Base-by-base conservation (phyloP, 1,139 yeast genomes). In the Taphrina betulina region DNA sequence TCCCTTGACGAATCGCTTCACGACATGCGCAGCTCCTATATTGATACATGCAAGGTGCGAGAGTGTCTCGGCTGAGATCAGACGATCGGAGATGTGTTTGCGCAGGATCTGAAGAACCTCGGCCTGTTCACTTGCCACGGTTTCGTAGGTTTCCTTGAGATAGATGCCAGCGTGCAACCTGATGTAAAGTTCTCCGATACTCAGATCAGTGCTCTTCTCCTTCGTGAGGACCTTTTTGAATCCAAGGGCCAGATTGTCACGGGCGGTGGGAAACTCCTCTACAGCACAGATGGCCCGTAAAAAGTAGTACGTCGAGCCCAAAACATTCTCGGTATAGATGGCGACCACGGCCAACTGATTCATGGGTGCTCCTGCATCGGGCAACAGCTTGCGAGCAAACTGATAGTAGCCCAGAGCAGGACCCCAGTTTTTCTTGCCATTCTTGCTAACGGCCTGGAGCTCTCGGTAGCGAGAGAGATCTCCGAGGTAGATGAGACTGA, bases 391-490 rank as follows among this genome's bases (percentile, higher is more conserved):
- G 26, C 56, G 57, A 1, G 65, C 65, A 14, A 63, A 42, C 3
- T 35, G 45, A 45, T 63, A 63, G 45, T 60, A 58, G 23, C 53
- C 57, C 12, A 57, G 14, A 4, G 64, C 63, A 8, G 63, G 59
- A 2, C 60, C 59, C 60, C 61, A 63, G 35, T 61, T 57, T 33
- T 60, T 58, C 19, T 23, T 33, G 20, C 50, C 58, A 16, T 58
- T 53, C 16, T 34, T 42, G 23, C 53, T 58, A 16, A 45, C 26
- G 16, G 58, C 34, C 36, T 60, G 53, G 20, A 53, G 46, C 44
- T 61, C 64, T 5, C 62, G 57, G 48, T 63, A 63, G 12, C 65
- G 60, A 1, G 65, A 63, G 19, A 63, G 44, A 36, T 63, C 65
- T 16, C 65, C 65, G 7, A 63, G 60, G 28, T 56, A 57, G 14